A percentile compares a stretch with the other conserved stretches of the same genome.
Evolutionary conservation across 2,329 filamentous ascomycete genomes (phyloP).

Genomic region (Alternaria dauci): DNA sequence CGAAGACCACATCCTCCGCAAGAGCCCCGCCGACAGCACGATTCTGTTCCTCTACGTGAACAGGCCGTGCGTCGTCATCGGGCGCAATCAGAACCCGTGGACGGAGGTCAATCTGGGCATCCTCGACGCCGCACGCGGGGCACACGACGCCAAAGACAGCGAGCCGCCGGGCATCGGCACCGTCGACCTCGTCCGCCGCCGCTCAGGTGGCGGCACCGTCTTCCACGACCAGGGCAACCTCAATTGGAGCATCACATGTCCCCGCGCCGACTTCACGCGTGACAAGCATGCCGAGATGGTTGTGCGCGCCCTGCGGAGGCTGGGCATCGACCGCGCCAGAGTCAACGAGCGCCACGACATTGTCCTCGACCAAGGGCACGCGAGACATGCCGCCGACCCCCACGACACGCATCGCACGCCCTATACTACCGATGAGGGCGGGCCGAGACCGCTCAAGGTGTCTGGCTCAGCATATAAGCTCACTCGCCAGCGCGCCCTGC

Average conservation of each 20-base stretch:
- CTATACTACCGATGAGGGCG: constrained; percentile 49
- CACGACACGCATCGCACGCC: constrained; percentile 56
- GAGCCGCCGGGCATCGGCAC: constrained; percentile 54
- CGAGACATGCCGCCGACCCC: constrained; percentile 35
- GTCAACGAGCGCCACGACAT: constrained; percentile 96
- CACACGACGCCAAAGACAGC: constrained; percentile 31
- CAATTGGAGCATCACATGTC: constrained; percentile 93
- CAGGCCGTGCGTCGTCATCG: constrained; percentile 85
- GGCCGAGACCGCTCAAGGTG: constrained; percentile 69
- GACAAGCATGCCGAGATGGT: constrained; percentile 94
- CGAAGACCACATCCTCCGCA: constrained; percentile 87
- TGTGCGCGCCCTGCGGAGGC: constrained; percentile 74
- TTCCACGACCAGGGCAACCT: constrained; percentile 94
- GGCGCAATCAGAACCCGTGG: constrained; percentile 98
- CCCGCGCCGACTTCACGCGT: constrained; percentile 77
- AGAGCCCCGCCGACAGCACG: constrained; percentile 73
- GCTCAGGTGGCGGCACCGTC: constrained; percentile 89
- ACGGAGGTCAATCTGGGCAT: constrained; percentile 80
- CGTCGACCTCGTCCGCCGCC: constrained; percentile 76
- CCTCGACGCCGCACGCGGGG: constrained; percentile 56
- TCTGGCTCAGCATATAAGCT: constrained; percentile 97
- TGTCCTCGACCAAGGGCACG: constrained; percentile 68
- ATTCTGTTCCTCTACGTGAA: constrained; percentile 91
- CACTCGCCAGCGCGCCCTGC: constrained; percentile 79
- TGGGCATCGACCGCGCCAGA: constrained; percentile 67